phyloP scores from a whole-genome alignment of 768 basidiomycete species.

The Termitomyces bulborhizus region DNA sequence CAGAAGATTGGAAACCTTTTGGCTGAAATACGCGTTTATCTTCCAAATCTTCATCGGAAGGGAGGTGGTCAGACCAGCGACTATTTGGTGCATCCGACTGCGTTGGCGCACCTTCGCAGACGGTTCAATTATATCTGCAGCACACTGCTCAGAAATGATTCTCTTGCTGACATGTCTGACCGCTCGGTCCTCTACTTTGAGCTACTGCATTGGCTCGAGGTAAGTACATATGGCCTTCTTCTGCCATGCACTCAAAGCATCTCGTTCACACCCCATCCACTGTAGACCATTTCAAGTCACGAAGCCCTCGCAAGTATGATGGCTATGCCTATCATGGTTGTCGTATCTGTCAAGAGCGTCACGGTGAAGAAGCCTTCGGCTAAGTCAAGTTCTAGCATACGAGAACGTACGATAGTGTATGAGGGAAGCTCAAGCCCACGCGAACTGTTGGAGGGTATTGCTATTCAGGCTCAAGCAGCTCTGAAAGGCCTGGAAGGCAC shows the following conservation, averaged over 20 bases:
- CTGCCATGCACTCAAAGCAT: neutral
- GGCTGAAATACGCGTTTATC: slow-evolving; percentile 67
- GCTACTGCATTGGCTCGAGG: slow-evolving; percentile 89
- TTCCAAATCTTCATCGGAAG: slow-evolving; percentile 73
- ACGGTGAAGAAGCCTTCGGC: slow-evolving; percentile 44
- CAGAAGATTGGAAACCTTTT: slow-evolving; percentile 66
- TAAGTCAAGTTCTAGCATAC: slow-evolving; percentile 43
- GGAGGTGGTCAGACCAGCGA: slow-evolving; percentile 82
- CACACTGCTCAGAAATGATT: slow-evolving; percentile 84
- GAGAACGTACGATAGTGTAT: slow-evolving; percentile 81
- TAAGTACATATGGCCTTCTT: slow-evolving; percentile 22
- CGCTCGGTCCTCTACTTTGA: slow-evolving; percentile 82
- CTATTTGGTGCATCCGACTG: slow-evolving; percentile 88
- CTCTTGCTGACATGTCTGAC: slow-evolving; percentile 91
- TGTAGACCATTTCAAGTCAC: slow-evolving; percentile 85
- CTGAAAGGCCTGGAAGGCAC: slow-evolving; percentile 77
- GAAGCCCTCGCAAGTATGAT: slow-evolving; percentile 93
- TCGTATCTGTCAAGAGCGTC: slow-evolving; percentile 59
- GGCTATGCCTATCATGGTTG: slow-evolving; percentile 96
- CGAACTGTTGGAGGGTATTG: slow-evolving; percentile 86
- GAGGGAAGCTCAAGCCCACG: slow-evolving; percentile 90
- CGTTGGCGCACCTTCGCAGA: slow-evolving; percentile 85
- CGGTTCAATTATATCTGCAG: slow-evolving; percentile 88
- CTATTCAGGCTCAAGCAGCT: slow-evolving; percentile 89
- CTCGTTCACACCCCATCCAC: neutral